Percentiles rank a stretch among this genome's conserved stretches.
phyloP scores from a whole-genome alignment of 306 rosid genomes.

The Rosa lucieae region DNA sequence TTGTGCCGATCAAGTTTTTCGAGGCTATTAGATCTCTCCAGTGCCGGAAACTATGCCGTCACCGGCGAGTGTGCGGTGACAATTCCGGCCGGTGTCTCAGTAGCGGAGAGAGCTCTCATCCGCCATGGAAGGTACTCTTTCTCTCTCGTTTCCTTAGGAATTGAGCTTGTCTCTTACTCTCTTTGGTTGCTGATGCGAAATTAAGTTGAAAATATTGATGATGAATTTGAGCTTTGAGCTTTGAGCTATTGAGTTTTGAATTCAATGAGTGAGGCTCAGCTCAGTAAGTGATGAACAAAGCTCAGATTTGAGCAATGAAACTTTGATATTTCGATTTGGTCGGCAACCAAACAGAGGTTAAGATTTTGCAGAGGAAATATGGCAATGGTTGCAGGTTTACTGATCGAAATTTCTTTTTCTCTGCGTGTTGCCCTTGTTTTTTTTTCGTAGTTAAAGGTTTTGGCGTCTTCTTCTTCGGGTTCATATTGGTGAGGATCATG shows the following conservation, averaged over 20 bases:
- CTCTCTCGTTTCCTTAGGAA: neutral
- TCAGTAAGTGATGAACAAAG: constrained; percentile 5
- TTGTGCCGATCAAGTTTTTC: constrained; percentile 26
- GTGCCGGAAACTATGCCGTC: constrained; percentile 44
- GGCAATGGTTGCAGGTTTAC: constrained; percentile 26
- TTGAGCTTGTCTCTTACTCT: constrained; percentile 5
- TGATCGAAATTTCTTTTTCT: constrained; percentile 52
- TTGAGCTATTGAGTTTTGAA: neutral
- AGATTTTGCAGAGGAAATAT: constrained; percentile 15
- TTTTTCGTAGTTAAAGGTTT: constrained; percentile 55
- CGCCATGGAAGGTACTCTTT: constrained; percentile 49
- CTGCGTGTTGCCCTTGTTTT: constrained; percentile 13
- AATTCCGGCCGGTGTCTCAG: neutral
- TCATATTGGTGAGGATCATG: constrained; percentile 96
- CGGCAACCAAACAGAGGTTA: constrained; percentile 57
- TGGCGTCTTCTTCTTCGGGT: constrained; percentile 51
- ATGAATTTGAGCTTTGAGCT: constrained; percentile 3
- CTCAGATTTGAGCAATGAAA: constrained; percentile 10
- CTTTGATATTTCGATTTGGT: constrained; percentile 29
- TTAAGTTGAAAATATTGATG: neutral
- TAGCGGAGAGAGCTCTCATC: constrained; percentile 9
- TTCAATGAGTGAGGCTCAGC: neutral
- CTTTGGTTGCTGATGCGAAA: constrained; percentile 55
- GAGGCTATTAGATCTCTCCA: constrained; percentile 10
- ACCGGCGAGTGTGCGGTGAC: constrained; percentile 32